Base-by-base conservation (phyloP, 1,139 yeast species). In the Eremothecium coryli region DNA sequence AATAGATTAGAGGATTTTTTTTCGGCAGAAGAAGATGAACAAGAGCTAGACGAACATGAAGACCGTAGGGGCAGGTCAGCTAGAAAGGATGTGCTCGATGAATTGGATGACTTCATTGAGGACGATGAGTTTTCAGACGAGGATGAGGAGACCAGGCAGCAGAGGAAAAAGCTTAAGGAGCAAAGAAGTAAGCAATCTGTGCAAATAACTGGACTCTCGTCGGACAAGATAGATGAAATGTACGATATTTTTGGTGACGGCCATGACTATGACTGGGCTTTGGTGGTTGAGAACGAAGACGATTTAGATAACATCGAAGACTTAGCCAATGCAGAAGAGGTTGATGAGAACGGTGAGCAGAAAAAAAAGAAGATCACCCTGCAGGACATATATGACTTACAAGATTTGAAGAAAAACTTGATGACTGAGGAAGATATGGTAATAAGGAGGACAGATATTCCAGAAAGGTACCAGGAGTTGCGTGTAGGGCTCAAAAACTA, bases 171-270 rank as follows among this genome's bases (percentile, higher is more conserved):
- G 31, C 42, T 52, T 29, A 46, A 51, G 40, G 62, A 62, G 42
- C 59, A 57, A 41, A 45, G 61, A 48, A 43, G 59, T 38, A 65
- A 65, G 33, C 58, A 65, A 17, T 66, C 82, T 18, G 67, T 79
- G 7, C 78, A 79, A 44, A 67, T 81, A 33, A 73, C 84, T 1
- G 85, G 78, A 33, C 80, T 90, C 29, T 95, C 93, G 49, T 80
- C 93, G 42, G 98, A 90, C 53, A 84, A 86, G 56, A 73, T 88
- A 44, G 93, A 85, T 49, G 97, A 90, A 56, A 72, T 90, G 50
- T 86, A 77, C 52, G 98, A 90, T 58, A 88, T 90, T 7, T 90
- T 90, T 55, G 99, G 99, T 42, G 93, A 86, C 57, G 99, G 98
- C 31, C 90, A 80, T 41, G 97, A 88, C 56, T 90, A 90, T 59